These are phyloP conservation scores for Nitzschia sp. DNA, from an alignment of 108 stramenopile species.

Conservation along the genomic window DNA sequence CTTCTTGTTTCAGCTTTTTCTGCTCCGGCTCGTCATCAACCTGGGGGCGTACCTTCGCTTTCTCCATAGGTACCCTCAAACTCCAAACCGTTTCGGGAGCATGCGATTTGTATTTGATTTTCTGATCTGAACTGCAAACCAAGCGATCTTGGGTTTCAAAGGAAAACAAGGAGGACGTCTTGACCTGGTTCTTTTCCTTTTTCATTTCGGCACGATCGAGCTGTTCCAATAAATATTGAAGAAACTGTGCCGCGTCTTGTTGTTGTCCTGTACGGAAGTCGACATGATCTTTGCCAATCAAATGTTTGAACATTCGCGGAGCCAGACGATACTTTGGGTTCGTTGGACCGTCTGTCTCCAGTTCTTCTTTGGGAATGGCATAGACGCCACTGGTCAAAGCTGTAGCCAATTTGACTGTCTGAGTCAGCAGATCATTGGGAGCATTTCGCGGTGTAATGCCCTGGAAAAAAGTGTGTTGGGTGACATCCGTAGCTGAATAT, in stretches of 20 bases:
- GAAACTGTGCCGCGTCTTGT: constrained; percentile 98
- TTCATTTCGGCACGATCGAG: constrained; percentile 78
- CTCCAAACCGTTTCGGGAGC: constrained; percentile 73
- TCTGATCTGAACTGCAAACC: constrained; percentile 70
- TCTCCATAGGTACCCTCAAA: constrained; percentile 88
- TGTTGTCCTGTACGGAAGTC: constrained; percentile 97
- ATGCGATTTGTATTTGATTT: constrained; percentile 74
- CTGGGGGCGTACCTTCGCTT: constrained; percentile 49
- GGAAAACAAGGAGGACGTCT: constrained; percentile 75
- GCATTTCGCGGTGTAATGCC: constrained; percentile 49
- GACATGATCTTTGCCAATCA: constrained; percentile 89
- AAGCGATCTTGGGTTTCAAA: constrained; percentile 77
- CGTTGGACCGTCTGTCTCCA: constrained; percentile 28
- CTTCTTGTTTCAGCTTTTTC: constrained; percentile 46
- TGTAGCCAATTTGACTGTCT: constrained; percentile 75
- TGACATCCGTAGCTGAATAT: constrained; percentile 63
- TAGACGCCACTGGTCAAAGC: constrained; percentile 83
- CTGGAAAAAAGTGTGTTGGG: constrained; percentile 39
- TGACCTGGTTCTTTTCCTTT: constrained; percentile 25
- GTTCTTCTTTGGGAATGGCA: constrained; percentile 34
- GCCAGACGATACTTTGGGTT: constrained; percentile 85
- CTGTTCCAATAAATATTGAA: constrained; percentile 89
- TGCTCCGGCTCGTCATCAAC: constrained; percentile 43
- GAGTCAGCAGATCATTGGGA: constrained; percentile 62
- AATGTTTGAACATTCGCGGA: constrained; percentile 96